Conservation (phyloP, 2,329 filamentous ascomycete genomes). For the Lasiodiplodia theobromae region DNA sequence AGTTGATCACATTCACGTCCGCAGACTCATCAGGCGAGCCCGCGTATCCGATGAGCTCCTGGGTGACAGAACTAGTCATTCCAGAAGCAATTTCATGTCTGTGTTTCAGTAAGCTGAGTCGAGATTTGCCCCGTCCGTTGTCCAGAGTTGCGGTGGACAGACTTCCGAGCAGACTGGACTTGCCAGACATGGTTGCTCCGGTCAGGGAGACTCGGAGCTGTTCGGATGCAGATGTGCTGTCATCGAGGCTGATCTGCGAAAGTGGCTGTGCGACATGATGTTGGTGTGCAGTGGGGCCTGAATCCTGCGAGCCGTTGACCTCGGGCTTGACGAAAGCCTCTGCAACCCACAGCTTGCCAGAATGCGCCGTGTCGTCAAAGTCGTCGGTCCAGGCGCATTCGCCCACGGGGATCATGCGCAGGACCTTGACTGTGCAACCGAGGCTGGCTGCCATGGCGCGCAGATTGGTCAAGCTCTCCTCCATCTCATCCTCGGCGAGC, state of each 20-base stretch:
- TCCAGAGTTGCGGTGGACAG: conserved; percentile 87
- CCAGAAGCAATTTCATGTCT: conserved; percentile 92
- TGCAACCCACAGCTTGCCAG: conserved; percentile 76
- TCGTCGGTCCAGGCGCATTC: conserved; percentile 76
- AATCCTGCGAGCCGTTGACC: conserved; percentile 50
- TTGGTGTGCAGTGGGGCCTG: conserved; percentile 5
- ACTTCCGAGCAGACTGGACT: conserved; percentile 88
- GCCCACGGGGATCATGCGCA: conserved; percentile 84
- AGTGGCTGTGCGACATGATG: conserved; percentile 22
- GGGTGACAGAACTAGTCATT: conserved; percentile 91
- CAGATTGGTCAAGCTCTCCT: conserved; percentile 86
- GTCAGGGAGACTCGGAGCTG: conserved; percentile 88
- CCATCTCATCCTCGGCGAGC: conserved; percentile 86
- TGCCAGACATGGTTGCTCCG: conserved; percentile 88
- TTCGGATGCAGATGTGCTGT: conserved; percentile 45
- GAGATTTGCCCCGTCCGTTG: conserved; percentile 89
- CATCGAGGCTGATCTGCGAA: conserved; percentile 26
- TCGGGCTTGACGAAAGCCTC: conserved; percentile 88
- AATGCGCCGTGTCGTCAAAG: conserved; percentile 16
- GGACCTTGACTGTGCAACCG: conserved; percentile 82
- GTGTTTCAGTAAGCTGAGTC: conserved; percentile 87
- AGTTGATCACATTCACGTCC: conserved; percentile 63
- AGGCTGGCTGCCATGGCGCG: conserved; percentile 91
- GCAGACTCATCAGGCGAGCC: conserved; percentile 5
- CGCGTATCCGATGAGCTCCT: conserved; percentile 87